Conservation (phyloP, 2,329 filamentous ascomycete genomes). For the Pyrenophora tritici-repentis region DNA sequence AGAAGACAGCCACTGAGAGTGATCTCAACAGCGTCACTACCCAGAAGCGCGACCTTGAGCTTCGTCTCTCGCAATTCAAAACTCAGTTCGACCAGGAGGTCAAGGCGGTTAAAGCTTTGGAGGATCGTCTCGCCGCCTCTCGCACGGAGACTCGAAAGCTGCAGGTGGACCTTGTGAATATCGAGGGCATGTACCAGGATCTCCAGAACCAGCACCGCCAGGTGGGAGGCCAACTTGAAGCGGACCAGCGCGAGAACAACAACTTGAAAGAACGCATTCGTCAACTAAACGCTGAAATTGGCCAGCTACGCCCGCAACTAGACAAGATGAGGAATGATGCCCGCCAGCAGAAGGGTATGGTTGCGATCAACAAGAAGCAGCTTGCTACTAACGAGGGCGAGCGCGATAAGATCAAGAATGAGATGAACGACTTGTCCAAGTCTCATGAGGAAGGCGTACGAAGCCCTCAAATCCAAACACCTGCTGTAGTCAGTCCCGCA, state of each 20-base stretch:
- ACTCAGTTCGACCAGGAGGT: conserved; percentile 92
- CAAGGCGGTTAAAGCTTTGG: conserved; percentile 79
- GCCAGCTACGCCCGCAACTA: conserved; percentile 83
- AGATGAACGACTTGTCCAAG: conserved; percentile 72
- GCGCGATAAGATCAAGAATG: conserved; percentile 81
- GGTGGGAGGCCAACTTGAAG: conserved; percentile 72
- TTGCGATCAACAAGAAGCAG: conserved; percentile 99
- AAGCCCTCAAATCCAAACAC: conserved; percentile 36
- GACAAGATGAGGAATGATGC: conserved; percentile 93
- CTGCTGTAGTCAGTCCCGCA: conserved; percentile 69
- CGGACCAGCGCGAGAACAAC: conserved; percentile 87
- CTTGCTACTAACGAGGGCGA: conserved; percentile 86
- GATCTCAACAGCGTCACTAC: conserved; percentile 79
- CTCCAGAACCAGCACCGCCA: conserved; percentile 82
- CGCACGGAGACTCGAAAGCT: conserved; percentile 83
- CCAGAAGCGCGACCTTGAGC: conserved; percentile 93
- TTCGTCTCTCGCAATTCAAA: conserved; percentile 82
- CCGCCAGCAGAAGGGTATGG: conserved; percentile 92
- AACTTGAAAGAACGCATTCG: conserved; percentile 86
- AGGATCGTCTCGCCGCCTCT: conserved; percentile 78
- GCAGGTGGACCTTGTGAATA: conserved; percentile 78
- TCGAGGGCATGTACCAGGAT: conserved; percentile 82
- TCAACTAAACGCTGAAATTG: conserved; percentile 78
- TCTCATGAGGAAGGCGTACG: conserved; percentile 60
- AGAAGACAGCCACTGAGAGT: conserved; percentile 77